These are phyloP conservation scores for Cyclotella atomus DNA, from an alignment of 108 stramenopile species.

Conservation along the genomic window DNA sequence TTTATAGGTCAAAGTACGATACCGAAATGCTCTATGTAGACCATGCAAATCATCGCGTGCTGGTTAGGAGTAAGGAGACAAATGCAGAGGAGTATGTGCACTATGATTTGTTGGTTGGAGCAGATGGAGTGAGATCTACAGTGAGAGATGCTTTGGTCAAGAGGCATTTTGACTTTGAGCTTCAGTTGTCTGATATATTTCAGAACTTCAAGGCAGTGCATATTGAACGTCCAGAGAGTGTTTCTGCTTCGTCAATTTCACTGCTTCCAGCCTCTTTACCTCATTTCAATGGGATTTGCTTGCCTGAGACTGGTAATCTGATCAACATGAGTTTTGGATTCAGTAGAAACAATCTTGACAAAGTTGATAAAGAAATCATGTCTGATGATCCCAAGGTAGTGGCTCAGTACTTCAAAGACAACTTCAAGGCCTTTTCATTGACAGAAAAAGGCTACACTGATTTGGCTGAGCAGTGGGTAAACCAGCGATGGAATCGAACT, in stretches of 20 bases:
- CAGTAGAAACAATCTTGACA: slow-evolving; percentile 27
- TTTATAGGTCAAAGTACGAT: slow-evolving; percentile 32
- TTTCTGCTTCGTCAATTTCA: slow-evolving; percentile 24
- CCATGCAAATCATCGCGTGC: slow-evolving; percentile 48
- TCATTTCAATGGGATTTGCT: slow-evolving; percentile 43
- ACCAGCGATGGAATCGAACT: slow-evolving; percentile 61
- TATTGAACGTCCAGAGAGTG: slow-evolving; percentile 20
- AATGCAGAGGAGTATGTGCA: slow-evolving; percentile 47
- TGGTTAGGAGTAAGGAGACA: slow-evolving; percentile 40
- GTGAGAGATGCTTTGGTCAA: slow-evolving; percentile 62
- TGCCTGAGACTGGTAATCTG: slow-evolving; percentile 59
- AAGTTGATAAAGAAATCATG: slow-evolving; percentile 37
- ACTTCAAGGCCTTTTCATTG: slow-evolving; percentile 54
- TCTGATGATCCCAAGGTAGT: slow-evolving; percentile 52
- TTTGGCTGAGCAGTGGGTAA: slow-evolving; percentile 55
- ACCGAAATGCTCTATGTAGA: slow-evolving; percentile 56
- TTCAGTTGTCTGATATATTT: slow-evolving; percentile 56
- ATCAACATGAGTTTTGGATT: slow-evolving; percentile 50
- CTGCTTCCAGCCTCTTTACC: slow-evolving; percentile 45
- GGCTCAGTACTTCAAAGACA: slow-evolving; percentile 46
- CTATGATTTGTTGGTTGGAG: slow-evolving; percentile 64
- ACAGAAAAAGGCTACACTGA: slow-evolving; percentile 52
- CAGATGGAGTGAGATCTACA: slow-evolving; percentile 57
- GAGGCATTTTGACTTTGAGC: slow-evolving; percentile 51
- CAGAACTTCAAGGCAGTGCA: slow-evolving; percentile 63